Conservation (phyloP, 371 early-diverging fungal genomes). For the Mucor piriformis region DNA sequence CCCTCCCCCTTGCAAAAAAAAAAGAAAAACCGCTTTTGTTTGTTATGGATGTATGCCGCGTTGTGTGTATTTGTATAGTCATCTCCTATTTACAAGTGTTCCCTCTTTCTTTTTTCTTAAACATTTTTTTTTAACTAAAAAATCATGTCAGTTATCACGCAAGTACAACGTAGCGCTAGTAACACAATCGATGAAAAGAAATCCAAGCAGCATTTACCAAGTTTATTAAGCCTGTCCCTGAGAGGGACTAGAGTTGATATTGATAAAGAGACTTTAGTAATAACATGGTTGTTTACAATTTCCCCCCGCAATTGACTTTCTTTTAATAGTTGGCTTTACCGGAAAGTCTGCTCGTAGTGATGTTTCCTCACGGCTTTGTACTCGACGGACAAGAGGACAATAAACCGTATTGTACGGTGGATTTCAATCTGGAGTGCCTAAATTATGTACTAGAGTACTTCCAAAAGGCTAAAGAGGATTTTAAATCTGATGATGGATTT, state of each 20-base stretch:
- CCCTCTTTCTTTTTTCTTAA: background rate
- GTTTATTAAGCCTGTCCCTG: slow-evolving; percentile 56
- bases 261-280: slow-evolving; percentile 66
- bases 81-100: background rate
- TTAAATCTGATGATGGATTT: slow-evolving; percentile 3
- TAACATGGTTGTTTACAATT: background rate
- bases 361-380: slow-evolving; percentile 79
- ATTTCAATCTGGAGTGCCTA: slow-evolving; percentile 21
- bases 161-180: background rate
- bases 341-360: slow-evolving; percentile 72
- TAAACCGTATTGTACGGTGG: slow-evolving; percentile 18
- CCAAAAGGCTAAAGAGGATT: background rate
- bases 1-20: too few species aligned
- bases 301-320: background rate
- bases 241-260: slow-evolving; percentile 65
- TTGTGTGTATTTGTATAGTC: too few species aligned
- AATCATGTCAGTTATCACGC: background rate
- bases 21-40: too few species aligned
- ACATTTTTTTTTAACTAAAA: background rate
- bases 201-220: background rate
- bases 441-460: slow-evolving; percentile 9
- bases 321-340: slow-evolving; percentile 42
- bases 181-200: background rate
- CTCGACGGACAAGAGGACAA: slow-evolving; percentile 44
- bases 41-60: too few species aligned